A percentile compares a stretch with the other conserved stretches of the same genome.
phyloP scores from a whole-genome alignment of 2,329 filamentous ascomycete species.

The Trichoderma polysporum region DNA sequence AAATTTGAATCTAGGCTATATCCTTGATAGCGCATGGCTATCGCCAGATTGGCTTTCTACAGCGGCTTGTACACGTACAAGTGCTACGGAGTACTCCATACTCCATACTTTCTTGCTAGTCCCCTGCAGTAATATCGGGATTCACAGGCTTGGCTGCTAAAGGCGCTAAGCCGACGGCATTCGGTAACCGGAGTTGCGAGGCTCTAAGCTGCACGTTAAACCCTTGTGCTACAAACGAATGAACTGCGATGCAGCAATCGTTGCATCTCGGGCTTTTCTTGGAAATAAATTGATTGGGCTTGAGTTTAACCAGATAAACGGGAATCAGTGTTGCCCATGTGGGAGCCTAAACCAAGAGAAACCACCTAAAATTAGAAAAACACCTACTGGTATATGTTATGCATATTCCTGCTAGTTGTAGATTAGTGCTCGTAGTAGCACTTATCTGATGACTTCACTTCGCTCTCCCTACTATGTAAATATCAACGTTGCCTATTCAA shows the following conservation, averaged over 20 bases:
- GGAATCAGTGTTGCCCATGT: neutral
- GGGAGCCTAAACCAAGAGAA: neutral
- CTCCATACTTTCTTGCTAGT: neutral
- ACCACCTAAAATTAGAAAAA: neutral
- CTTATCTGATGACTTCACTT: too few relatives aligned
- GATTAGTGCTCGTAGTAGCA: neutral
- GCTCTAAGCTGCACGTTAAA: neutral
- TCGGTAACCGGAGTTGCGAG: slow-evolving; percentile 3
- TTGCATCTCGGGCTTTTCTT: neutral
- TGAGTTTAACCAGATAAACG: neutral
- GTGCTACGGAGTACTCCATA: neutral
- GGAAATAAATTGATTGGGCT: neutral
- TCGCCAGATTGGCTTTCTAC: neutral
- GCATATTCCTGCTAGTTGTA: neutral
- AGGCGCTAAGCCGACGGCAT: neutral
- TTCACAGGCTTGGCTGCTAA: neutral
- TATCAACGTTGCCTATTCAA: too few relatives aligned
- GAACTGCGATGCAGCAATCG: neutral
- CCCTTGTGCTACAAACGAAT: neutral
- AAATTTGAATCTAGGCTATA: neutral
- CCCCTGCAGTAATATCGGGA: neutral
- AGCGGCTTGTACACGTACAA: neutral
- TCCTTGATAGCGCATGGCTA: neutral
- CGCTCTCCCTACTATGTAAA: too few relatives aligned
- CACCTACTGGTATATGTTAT: too few relatives aligned